phyloP scores from a whole-genome alignment of 139 green algal species.

The Chlorella sp. region DNA sequence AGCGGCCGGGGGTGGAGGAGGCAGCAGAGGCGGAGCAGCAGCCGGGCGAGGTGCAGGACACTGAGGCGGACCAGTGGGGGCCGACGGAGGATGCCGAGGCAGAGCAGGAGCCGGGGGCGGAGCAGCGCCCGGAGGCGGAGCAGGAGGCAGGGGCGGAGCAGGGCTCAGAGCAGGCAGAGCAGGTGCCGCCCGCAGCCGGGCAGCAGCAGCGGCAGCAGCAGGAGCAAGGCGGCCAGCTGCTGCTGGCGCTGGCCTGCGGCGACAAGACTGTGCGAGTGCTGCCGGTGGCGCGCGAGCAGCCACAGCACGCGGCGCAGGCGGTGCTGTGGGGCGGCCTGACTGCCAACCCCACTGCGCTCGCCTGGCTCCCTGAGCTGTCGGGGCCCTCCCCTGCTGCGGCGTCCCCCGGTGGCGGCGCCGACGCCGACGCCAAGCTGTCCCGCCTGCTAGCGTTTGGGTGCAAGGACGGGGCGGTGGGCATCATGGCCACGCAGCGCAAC shows the following conservation, averaged over 20 bases:
- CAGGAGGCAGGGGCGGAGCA: neutral
- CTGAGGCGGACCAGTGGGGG: too few relatives aligned
- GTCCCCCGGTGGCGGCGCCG: neutral
- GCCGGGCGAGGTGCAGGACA: too few relatives aligned
- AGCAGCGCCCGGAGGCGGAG: neutral
- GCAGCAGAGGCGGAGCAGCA: neutral
- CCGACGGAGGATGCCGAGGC: neutral
- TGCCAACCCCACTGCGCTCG: conserved; percentile 23
- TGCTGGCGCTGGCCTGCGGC: conserved; percentile 34
- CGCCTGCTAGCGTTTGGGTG: conserved; percentile 35
- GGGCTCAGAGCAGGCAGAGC: neutral
- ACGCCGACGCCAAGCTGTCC: neutral
- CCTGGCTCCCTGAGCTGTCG: conserved; percentile 28
- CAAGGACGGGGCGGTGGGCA: conserved; percentile 30
- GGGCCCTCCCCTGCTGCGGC: neutral
- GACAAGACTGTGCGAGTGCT: conserved; percentile 31
- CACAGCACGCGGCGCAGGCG: conserved; percentile 15
- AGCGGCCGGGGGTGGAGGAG: neutral
- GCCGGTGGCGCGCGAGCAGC: neutral
- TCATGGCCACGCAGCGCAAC: conserved; percentile 14
- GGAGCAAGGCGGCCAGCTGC: neutral
- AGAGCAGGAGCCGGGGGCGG: neutral
- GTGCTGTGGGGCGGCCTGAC: conserved; percentile 32
- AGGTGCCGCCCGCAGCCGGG: neutral
- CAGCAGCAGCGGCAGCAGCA: conserved; percentile 2